These are phyloP conservation scores for Aspergillus carbonarius DNA, from an alignment of 2,329 filamentous ascomycete genomes.

Conservation along the genomic window DNA sequence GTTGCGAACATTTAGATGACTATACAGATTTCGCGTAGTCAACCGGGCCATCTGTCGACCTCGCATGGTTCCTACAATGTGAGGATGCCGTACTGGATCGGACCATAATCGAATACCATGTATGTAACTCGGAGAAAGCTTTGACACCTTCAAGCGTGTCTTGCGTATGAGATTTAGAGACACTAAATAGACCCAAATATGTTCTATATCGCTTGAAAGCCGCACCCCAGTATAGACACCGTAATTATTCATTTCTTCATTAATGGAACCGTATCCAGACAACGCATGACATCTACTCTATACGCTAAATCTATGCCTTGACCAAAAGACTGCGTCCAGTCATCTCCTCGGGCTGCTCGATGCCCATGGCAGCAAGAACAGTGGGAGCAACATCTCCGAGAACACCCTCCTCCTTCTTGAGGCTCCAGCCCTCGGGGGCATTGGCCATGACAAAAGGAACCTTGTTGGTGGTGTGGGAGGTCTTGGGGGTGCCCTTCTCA, in stretches of 20 bases:
- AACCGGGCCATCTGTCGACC: neutral
- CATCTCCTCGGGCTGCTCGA: slow-evolving; percentile 90
- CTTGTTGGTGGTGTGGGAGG: slow-evolving; percentile 95
- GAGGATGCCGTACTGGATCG: neutral
- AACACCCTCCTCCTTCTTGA: slow-evolving; percentile 83
- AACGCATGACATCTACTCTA: slow-evolving; percentile 18
- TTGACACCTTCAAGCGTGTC: neutral
- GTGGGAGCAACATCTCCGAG: slow-evolving; percentile 97
- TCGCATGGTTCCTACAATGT: neutral
- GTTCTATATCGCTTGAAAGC: slow-evolving; percentile 1
- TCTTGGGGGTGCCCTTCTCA: slow-evolving; percentile 93
- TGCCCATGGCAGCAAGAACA: slow-evolving; percentile 82
- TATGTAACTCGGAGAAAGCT: neutral
- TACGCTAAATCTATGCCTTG: slow-evolving; percentile 52
- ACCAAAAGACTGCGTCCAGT: slow-evolving; percentile 79
- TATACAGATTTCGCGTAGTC: neutral
- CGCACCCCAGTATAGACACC: slow-evolving; percentile 11
- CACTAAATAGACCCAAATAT: neutral
- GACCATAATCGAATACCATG: neutral
- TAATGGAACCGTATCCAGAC: slow-evolving; percentile 22
- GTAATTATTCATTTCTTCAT: slow-evolving; percentile 25
- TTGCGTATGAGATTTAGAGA: neutral
- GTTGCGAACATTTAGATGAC: neutral
- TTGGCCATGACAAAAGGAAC: slow-evolving; percentile 99
- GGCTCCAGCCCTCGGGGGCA: slow-evolving; percentile 81